Evolutionary conservation across 768 basidiomycete species (phyloP).

Genomic region (Collybia mongolica): DNA sequence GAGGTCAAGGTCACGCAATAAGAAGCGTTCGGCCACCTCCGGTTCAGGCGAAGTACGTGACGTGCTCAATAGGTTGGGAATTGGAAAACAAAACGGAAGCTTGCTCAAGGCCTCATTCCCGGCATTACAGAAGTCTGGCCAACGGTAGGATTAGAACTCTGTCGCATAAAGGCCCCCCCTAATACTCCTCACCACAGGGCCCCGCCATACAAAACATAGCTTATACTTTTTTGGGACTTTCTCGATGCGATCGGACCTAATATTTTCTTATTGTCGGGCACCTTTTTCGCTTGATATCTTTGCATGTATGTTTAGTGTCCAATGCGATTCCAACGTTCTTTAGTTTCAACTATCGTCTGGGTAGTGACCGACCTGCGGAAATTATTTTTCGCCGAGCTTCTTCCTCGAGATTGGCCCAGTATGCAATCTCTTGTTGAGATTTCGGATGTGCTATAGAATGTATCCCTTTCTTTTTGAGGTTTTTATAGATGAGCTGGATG

Average conservation of each 20-base stretch:
- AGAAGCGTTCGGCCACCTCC: conserved; percentile 46
- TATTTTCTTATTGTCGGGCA: conserved; percentile 1
- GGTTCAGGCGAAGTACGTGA: conserved; percentile 76
- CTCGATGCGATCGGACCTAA: neutral
- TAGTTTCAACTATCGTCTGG: conserved; percentile 6
- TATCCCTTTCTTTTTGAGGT: conserved; percentile 51
- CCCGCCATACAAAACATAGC: conserved; percentile 16
- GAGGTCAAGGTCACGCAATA: conserved; percentile 50
- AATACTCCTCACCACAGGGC: neutral
- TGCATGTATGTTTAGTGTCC: conserved; percentile 3
- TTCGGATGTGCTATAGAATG: conserved; percentile 78
- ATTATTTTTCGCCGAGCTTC: conserved; percentile 65
- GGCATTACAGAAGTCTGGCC: conserved; percentile 42
- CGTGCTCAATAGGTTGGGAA: conserved; percentile 79
- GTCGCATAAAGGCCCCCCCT: neutral
- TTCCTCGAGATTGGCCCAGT: conserved; percentile 86
- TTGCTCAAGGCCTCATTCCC: conserved; percentile 75
- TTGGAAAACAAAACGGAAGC: conserved; percentile 67
- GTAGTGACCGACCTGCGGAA: conserved; percentile 35
- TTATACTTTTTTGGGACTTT: conserved; percentile 3
- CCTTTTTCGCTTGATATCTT: conserved; percentile 1
- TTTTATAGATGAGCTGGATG: neutral
- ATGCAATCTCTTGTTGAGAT: conserved; percentile 81
- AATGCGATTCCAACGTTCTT: neutral
- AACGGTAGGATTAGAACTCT: conserved; percentile 16